Base-by-base conservation (phyloP, 2,329 filamentous ascomycete genomes). In the Colletotrichum sidae region DNA sequence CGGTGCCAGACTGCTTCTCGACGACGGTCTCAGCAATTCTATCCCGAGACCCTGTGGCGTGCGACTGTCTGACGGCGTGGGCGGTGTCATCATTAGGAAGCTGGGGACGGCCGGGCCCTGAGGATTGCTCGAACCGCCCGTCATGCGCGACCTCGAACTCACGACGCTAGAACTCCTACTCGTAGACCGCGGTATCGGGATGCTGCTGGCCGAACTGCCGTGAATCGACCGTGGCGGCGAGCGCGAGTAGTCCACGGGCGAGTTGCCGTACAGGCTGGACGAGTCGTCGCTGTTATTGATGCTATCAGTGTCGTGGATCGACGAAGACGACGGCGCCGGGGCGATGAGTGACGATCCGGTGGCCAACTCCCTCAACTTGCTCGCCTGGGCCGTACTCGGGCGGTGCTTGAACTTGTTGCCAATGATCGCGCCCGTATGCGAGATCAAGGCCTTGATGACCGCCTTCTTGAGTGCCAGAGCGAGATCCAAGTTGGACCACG, bases 401-500 rank as follows among this genome's bases (percentile, higher is more conserved):
- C 94, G 89, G 74, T 97, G 93, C 73, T 93, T 92, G 78, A 99
- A 92, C 76, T 99, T 99, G 84, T 99, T 99, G 59, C 95, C 93
- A 54, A 99, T 93, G 70, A 99, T 97, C 62, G 96, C 94, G 41
- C 96, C 96, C 0, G 95, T 94, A 74, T 99, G 96, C 2, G 93
- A 96, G 72, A 99, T 96, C 50, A 99, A 85, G 0, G 96, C 95
- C 73, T 94, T 92, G 74, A 97, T 93, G 63, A 98, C 92, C 51
- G 97, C 94, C 75, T 94, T 96, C 81, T 99, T 98, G 58, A 99
- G 85, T 12, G 94, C 92, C 52, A 98, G 84, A 1, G 95, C 94
- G 9, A 99, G 87, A 73, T 99, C 96, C 7, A 99, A 86, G 76
- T 98, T 99, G 7, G 94, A 97, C 96, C 96, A 99, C 8, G 94